Evolutionary conservation across 345 rosid genomes (phyloP).

Genomic region (Conringia planisiliqua): DNA sequence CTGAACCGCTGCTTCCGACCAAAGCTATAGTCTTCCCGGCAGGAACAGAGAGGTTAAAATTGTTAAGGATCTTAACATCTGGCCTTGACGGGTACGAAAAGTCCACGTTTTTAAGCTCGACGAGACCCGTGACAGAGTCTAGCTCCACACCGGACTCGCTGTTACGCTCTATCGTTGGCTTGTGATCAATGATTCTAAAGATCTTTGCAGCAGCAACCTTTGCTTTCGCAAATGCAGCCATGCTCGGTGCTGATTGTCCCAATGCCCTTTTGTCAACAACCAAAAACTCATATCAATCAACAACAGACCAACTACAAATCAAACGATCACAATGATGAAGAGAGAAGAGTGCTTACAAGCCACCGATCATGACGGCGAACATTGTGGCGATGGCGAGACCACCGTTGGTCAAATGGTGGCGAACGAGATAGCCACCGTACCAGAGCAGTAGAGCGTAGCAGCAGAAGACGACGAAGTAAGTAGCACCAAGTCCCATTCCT

Average conservation of each 20-base stretch:
- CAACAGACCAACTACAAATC: neutral
- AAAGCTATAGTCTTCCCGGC: conserved; percentile 95
- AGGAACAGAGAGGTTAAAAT: conserved; percentile 75
- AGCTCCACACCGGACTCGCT: conserved; percentile 61
- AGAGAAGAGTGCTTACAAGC: conserved; percentile 59
- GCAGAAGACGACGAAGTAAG: conserved; percentile 93
- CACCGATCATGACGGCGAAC: conserved; percentile 98
- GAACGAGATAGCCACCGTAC: conserved; percentile 92
- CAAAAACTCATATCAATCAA: neutral
- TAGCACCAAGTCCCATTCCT: conserved; percentile 95
- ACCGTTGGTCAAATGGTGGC: conserved; percentile 90
- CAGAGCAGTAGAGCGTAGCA: conserved; percentile 90
- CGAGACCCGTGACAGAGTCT: conserved; percentile 69
- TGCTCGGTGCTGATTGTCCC: conserved; percentile 95
- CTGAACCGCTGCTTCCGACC: conserved; percentile 98
- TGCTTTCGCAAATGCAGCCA: conserved; percentile 87
- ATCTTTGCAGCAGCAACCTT: conserved; percentile 94
- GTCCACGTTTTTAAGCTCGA: conserved; percentile 75
- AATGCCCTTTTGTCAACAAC: conserved; percentile 50
- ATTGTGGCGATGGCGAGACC: conserved; percentile 95
- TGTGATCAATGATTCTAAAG: conserved; percentile 77
- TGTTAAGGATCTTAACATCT: conserved; percentile 67
- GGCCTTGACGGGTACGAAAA: conserved; percentile 92
- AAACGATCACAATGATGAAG: neutral
- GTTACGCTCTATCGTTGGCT: conserved; percentile 65